These are phyloP conservation scores for Amylostereum areolatum DNA, from an alignment of 1,284 basidiomycete genomes.

Conservation along the genomic window DNA sequence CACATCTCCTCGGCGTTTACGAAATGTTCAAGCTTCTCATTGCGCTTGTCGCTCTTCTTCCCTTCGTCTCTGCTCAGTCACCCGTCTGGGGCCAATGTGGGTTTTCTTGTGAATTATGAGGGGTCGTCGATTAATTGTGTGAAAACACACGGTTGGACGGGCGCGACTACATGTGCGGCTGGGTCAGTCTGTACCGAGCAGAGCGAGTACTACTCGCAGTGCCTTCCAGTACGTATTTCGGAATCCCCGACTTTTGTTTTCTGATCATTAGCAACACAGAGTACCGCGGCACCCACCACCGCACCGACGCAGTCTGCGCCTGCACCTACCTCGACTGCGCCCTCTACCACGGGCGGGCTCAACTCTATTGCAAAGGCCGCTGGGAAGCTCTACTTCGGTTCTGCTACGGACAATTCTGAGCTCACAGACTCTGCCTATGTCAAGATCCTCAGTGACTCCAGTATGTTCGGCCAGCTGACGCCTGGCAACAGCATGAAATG, in stretches of 20 bases:
- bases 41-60: slow-evolving; percentile 10
- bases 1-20: no score
- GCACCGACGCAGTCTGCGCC: no score
- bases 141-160: slow-evolving; percentile 1
- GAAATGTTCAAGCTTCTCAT: neutral
- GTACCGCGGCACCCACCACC: no score
- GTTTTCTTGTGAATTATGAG: slow-evolving; percentile 4
- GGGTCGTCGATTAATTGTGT: neutral
- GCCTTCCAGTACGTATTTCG: neutral
- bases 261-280: no score
- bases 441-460: slow-evolving; percentile 15
- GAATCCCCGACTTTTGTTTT: no score
- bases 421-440: slow-evolving; percentile 17
- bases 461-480: slow-evolving; percentile 29
- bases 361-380: slow-evolving; percentile 11
- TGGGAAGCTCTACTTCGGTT: slow-evolving; percentile 20
- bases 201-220: neutral
- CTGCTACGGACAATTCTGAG: slow-evolving; percentile 16
- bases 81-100: slow-evolving; percentile 29
- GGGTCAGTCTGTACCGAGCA: slow-evolving; percentile 1
- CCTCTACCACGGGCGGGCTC: neutral
- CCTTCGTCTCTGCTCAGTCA: slow-evolving; percentile 24
- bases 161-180: slow-evolving; percentile 4
- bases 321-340: no score
- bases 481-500: slow-evolving; percentile 35